phyloP scores from a whole-genome alignment of 2,329 filamentous ascomycete genomes.

The Aspergillus neoniger region DNA sequence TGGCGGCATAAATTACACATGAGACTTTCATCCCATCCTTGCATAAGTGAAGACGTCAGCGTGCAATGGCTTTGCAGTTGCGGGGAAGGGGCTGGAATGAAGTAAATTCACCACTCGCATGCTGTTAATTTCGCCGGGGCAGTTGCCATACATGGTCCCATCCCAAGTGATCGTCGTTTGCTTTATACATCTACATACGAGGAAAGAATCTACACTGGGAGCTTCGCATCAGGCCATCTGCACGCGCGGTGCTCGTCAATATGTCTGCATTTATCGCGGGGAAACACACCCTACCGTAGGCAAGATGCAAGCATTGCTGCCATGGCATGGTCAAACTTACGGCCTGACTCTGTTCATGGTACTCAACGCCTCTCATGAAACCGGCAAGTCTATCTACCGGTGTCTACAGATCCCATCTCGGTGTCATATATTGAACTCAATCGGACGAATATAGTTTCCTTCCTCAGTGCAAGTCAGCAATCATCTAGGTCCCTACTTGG shows the following conservation, averaged over 20 bases:
- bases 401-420: background rate
- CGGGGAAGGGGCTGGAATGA: background rate
- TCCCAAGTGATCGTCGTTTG: background rate
- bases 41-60: too few relatives aligned
- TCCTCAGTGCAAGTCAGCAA: background rate
- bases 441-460: background rate
- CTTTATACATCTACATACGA: background rate
- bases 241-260: background rate
- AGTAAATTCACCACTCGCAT: too few relatives aligned
- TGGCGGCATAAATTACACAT: too few relatives aligned
- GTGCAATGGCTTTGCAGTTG: too few relatives aligned
- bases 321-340: slow-evolving; percentile 3
- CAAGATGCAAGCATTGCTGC: slow-evolving; percentile 1
- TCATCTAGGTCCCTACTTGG: too few relatives aligned
- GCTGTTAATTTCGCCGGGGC: too few relatives aligned
- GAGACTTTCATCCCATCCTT: too few relatives aligned
- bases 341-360: background rate
- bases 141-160: too few relatives aligned
- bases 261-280: background rate
- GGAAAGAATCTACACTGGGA: background rate
- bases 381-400: background rate
- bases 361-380: background rate
- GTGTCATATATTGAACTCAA: background rate
- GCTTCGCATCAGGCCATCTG: background rate
- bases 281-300: background rate